Conservation (phyloP, 495 filamentous ascomycete genomes). For the Aspergillus asperescens region DNA sequence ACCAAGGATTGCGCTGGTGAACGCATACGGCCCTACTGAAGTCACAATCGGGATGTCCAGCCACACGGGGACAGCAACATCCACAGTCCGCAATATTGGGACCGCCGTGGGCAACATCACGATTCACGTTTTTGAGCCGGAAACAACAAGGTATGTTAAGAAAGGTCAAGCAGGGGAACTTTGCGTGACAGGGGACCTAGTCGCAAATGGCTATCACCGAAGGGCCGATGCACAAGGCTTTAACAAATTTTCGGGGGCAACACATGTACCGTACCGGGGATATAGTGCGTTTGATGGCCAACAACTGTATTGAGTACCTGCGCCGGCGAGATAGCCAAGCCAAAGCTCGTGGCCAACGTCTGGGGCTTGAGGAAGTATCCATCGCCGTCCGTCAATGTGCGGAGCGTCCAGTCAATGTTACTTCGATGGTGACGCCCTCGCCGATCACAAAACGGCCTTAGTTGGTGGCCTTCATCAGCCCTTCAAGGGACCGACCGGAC, state of each 20-base stretch:
- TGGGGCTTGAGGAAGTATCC: slow-evolving; percentile 37
- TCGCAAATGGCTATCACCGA: slow-evolving; percentile 74
- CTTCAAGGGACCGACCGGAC: background rate
- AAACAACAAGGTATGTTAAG: slow-evolving; percentile 54
- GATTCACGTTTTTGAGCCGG: slow-evolving; percentile 59
- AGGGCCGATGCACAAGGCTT: slow-evolving; percentile 45
- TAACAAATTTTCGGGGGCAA: slow-evolving; percentile 14
- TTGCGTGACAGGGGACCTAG: slow-evolving; percentile 70
- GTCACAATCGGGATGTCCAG: slow-evolving; percentile 74
- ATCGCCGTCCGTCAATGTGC: slow-evolving; percentile 20
- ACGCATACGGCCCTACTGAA: slow-evolving; percentile 67
- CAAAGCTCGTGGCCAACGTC: slow-evolving; percentile 34
- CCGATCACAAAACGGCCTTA: slow-evolving; percentile 19
- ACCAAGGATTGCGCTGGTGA: slow-evolving; percentile 15
- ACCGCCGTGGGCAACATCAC: slow-evolving; percentile 31
- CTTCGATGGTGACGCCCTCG: slow-evolving; percentile 22
- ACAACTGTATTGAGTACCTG: slow-evolving; percentile 15
- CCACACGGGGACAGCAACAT: slow-evolving; percentile 55
- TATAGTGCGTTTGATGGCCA: slow-evolving; percentile 12
- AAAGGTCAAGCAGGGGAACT: slow-evolving; percentile 71
- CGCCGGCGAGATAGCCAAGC: slow-evolving; percentile 11
- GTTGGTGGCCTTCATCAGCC: slow-evolving; percentile 22
- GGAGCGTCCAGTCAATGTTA: slow-evolving; percentile 18
- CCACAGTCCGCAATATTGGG: slow-evolving; percentile 23
- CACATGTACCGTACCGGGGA: slow-evolving; percentile 15